These are phyloP conservation scores for Agrocybe chaxingu DNA, from an alignment of 768 basidiomycete species.

Conservation along the genomic window DNA sequence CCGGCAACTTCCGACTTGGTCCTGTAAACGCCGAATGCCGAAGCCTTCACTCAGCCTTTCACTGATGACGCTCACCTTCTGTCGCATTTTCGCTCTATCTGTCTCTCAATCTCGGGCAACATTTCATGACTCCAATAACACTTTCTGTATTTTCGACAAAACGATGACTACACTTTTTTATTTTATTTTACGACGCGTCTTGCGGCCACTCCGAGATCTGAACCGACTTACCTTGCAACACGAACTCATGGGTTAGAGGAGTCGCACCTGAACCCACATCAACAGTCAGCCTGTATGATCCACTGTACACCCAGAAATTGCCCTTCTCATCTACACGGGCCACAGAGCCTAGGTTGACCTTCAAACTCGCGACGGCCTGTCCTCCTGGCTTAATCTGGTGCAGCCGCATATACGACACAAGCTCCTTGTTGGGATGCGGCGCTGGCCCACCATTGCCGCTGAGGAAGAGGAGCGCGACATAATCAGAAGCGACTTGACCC, in stretches of 20 bases:
- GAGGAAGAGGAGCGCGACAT: conserved; percentile 51
- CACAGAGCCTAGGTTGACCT: conserved; percentile 45
- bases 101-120: too few relatives aligned
- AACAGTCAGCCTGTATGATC: conserved; percentile 38
- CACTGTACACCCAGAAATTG: conserved; percentile 41
- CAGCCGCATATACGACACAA: conserved; percentile 45
- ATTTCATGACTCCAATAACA: too few relatives aligned
- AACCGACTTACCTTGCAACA: conserved; percentile 36
- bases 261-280: conserved; percentile 34
- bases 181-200: conserved; percentile 8
- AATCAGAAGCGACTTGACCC: conserved; percentile 48
- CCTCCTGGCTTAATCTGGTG: conserved; percentile 24
- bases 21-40: conserved; percentile 34
- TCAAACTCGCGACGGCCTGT: conserved; percentile 27
- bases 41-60: neutral
- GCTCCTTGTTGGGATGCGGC: conserved; percentile 50
- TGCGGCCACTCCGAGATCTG: conserved; percentile 42
- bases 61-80: neutral
- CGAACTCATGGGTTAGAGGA: conserved; percentile 36
- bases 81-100: neutral
- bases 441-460: conserved; percentile 44
- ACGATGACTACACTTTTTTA: neutral
- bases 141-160: neutral
- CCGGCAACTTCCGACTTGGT: conserved; percentile 38
- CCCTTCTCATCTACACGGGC: conserved; percentile 46